Base-by-base conservation (phyloP, 441 rosid genomes). In the Rhodomyrtus psidioides region DNA sequence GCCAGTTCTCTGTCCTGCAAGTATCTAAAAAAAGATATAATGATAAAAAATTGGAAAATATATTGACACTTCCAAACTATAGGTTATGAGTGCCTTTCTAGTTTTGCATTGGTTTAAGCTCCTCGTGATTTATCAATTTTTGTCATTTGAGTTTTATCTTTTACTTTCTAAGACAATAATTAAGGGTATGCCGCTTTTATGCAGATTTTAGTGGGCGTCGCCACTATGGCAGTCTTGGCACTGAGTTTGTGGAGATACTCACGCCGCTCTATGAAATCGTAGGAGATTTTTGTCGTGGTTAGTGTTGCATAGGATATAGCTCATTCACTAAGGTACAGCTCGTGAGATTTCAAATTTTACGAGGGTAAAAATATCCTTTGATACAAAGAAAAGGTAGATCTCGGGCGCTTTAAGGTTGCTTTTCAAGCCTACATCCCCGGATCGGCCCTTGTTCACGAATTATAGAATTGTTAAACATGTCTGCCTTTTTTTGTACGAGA, bases 181-280 rank as follows among this genome's bases (percentile, higher is more conserved):
- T 62, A 58, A 17, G 8, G 49, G 24, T 5, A 34, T 19, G 19
- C 39, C 13, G 46, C 49, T 65, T 87, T 82, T 79, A 85, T 85
- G 84, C 94, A 96, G 99, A 89, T 94, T 84, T 86, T 95, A 89
- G 94, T 85, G 9, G 92, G 94, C 84, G 79, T 96, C 82, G 96
- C 96, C 59, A 91, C 93, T 82, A 82, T 93, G 83, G 89, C 95
- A 16, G 87, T 94, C 81, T 30, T 94, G 82, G 94, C 90, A 46
- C 53, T 93, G 85, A 74, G 91, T 88, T 89, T 94, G 62, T 95
- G 98, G 98, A 95, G 95, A 94, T 89, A 90, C 86, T 93, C 98
- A 57, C 91, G 94, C 88, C 91, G 91, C 15, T 81, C 85, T 75
- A 19, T 28, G 55, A 89, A 87, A 85, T 88, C 89, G 0, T 90